phyloP scores from a whole-genome alignment of 805 yeast genomes.

The Kodamaea kaohsiungensis region DNA sequence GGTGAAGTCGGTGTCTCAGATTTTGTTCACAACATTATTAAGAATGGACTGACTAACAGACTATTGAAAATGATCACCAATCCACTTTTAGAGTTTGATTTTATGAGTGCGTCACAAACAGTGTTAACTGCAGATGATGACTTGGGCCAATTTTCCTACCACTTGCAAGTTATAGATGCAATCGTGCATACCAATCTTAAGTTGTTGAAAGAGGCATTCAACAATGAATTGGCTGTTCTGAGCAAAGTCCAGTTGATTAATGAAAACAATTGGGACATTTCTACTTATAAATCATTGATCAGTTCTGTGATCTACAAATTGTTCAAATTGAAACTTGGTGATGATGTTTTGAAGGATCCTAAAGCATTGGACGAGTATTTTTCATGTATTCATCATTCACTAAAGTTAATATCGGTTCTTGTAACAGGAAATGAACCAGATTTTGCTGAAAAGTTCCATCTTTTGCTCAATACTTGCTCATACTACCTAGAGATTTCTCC shows the following conservation, averaged over 20 bases:
- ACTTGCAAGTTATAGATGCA: conserved; percentile 52
- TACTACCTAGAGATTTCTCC: conserved; percentile 18
- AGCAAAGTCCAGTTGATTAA: conserved; percentile 42
- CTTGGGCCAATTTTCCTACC: conserved; percentile 61
- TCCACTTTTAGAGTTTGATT: conserved; percentile 48
- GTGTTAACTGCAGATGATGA: conserved; percentile 53
- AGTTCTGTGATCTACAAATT: conserved; percentile 49
- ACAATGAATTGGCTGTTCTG: conserved; percentile 59
- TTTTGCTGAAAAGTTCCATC: conserved; percentile 47
- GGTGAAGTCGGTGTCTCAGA: conserved; percentile 43
- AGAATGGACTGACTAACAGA: conserved; percentile 58
- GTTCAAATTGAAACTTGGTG: conserved; percentile 30
- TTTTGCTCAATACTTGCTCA: conserved; percentile 38
- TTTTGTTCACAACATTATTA: conserved; percentile 48
- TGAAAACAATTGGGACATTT: conserved; percentile 48
- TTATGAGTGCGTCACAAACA: conserved; percentile 29
- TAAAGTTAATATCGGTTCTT: conserved; percentile 45
- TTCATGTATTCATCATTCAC: conserved; percentile 35
- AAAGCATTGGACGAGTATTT: conserved; percentile 20
- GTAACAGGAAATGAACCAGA: conserved; percentile 47
- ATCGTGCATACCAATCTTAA: conserved; percentile 51
- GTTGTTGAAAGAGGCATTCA: conserved; percentile 48
- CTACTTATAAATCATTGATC: conserved; percentile 63
- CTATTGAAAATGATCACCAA: conserved; percentile 59
- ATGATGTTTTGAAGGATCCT: conserved; percentile 20